A percentile compares a stretch with the other conserved stretches of the same genome.
Conservation (phyloP, 1,284 basidiomycete genomes). For the Agaricales sp. region DNA sequence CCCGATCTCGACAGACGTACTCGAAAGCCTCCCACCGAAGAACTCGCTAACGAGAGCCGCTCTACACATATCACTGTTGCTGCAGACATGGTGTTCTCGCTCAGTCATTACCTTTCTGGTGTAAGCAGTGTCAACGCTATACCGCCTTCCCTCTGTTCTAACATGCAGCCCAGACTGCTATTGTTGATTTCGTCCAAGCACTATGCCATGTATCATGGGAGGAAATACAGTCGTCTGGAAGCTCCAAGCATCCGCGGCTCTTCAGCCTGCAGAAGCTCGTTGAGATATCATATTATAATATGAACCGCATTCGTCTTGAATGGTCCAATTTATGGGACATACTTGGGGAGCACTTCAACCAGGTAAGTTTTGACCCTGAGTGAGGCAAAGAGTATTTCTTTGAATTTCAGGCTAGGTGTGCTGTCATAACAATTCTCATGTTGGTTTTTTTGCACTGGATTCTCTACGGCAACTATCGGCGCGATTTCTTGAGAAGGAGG, state of each 20-base stretch:
- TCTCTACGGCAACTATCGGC: conserved; percentile 97
- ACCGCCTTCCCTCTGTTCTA: conserved; percentile 5
- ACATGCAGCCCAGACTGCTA: conserved; percentile 63
- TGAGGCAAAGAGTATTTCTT: conserved; percentile 6
- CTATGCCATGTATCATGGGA: conserved; percentile 98
- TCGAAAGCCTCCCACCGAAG: conserved; percentile 77
- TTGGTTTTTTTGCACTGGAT: conserved; percentile 95
- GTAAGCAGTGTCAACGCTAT: conserved; percentile 37
- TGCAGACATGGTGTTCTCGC: conserved; percentile 98
- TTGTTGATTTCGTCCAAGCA: conserved; percentile 96
- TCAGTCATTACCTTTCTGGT: conserved; percentile 89
- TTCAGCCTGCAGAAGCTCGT: conserved; percentile 99
- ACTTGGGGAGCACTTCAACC: conserved; percentile 97
- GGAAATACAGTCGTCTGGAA: conserved; percentile 95
- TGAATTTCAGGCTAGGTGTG: conserved; percentile 74
- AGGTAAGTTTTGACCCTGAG: conserved; percentile 38
- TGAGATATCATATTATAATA: conserved; percentile 99
- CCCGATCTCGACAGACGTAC: conserved; percentile 31
- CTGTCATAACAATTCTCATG: conserved; percentile 95
- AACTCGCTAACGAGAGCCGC: conserved; percentile 92
- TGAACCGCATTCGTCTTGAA: conserved; percentile 96
- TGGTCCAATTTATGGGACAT: conserved; percentile 99
- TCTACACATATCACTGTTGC: conserved; percentile 98
- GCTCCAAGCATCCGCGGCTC: conserved; percentile 87
- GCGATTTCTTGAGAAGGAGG: conserved; percentile 98